A percentile compares a stretch with the other conserved stretches of the same genome.
Evolutionary conservation across 257 asterid species (phyloP).

Genomic region (Fraxinus pennsylvanica): DNA sequence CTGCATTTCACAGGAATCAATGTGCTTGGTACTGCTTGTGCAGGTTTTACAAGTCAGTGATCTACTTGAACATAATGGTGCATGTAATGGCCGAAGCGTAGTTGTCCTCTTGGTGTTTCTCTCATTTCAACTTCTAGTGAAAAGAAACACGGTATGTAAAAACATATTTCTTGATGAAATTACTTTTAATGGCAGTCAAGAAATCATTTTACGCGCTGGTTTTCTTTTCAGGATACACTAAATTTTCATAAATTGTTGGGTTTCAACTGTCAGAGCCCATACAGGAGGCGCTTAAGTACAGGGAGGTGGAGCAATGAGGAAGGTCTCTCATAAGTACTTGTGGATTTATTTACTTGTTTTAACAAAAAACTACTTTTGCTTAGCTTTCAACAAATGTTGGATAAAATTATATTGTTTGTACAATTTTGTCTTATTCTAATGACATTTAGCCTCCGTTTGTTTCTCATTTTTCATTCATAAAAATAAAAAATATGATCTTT

Average conservation of each 20-base stretch:
- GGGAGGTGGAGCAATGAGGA: slow-evolving; percentile 45
- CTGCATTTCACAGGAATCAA: slow-evolving; percentile 25
- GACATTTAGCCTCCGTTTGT: too few relatives aligned
- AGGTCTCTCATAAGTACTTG: slow-evolving; percentile 44
- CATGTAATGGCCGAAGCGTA: slow-evolving; percentile 82
- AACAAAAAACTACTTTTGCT: neutral
- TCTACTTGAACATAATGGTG: slow-evolving; percentile 86
- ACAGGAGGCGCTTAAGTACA: slow-evolving; percentile 46
- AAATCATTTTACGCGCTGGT: slow-evolving; percentile 27
- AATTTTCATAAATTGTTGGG: slow-evolving; percentile 92
- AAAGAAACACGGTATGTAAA: slow-evolving; percentile 69
- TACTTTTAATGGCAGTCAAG: slow-evolving; percentile 11
- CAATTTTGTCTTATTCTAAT: neutral
- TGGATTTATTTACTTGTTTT: neutral
- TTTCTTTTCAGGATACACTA: slow-evolving; percentile 66
- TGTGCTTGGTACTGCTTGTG: slow-evolving; percentile 31
- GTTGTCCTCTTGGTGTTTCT: slow-evolving; percentile 86
- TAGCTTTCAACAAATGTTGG: neutral
- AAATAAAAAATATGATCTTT: too few relatives aligned
- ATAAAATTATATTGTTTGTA: neutral
- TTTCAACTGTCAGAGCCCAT: slow-evolving; percentile 57
- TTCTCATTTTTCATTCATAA: too few relatives aligned
- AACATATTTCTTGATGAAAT: slow-evolving; percentile 19
- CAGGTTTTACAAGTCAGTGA: slow-evolving; percentile 98
- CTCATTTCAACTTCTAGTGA: slow-evolving; percentile 88